Percentiles rank a stretch among this genome's conserved stretches.
These are phyloP conservation scores for Saccharomycopsis fibuligera DNA, from an alignment of 805 yeast species.

Conservation along the genomic window DNA sequence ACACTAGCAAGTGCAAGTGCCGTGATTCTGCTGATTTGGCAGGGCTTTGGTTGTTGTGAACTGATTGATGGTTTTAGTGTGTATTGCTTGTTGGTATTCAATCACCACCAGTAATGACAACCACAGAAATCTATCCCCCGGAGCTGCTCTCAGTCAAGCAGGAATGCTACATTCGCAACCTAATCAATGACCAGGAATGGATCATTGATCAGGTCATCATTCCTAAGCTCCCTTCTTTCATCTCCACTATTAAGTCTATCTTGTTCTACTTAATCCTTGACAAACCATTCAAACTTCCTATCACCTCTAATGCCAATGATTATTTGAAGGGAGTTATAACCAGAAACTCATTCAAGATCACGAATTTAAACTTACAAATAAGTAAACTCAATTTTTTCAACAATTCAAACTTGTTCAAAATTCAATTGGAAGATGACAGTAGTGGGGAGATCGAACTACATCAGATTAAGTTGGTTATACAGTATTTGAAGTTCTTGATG, in stretches of 20 bases:
- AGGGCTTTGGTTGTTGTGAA: too few species aligned
- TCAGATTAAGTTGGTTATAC: constrained; percentile 13
- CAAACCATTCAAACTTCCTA: constrained; percentile 19
- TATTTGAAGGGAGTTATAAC: constrained; percentile 17
- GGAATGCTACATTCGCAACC: constrained; percentile 3
- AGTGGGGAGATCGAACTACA: constrained; percentile 4
- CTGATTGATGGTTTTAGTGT: too few species aligned
- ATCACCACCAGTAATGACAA: constrained; percentile 3
- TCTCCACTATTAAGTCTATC: constrained; percentile 13
- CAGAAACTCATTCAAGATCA: constrained; percentile 14
- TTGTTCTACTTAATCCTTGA: constrained; percentile 15
- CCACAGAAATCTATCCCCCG: not conserved
- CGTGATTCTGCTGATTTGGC: too few species aligned
- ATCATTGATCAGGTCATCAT: constrained; percentile 14
- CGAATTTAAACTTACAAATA: constrained; percentile 7
- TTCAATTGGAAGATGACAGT: constrained; percentile 6
- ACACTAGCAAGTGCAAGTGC: too few species aligned
- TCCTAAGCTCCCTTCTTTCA: constrained; percentile 17
- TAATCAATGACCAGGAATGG: constrained; percentile 19
- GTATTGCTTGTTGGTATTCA: too few species aligned
- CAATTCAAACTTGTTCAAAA: constrained; percentile 9
- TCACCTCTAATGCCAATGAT: constrained; percentile 18
- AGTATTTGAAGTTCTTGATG: constrained; percentile 5
- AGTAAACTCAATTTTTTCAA: constrained; percentile 13
- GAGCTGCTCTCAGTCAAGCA: constrained; percentile 1